Evolutionary conservation across 257 asterid genomes (phyloP).

Genomic region (Fraxinus anomala): DNA sequence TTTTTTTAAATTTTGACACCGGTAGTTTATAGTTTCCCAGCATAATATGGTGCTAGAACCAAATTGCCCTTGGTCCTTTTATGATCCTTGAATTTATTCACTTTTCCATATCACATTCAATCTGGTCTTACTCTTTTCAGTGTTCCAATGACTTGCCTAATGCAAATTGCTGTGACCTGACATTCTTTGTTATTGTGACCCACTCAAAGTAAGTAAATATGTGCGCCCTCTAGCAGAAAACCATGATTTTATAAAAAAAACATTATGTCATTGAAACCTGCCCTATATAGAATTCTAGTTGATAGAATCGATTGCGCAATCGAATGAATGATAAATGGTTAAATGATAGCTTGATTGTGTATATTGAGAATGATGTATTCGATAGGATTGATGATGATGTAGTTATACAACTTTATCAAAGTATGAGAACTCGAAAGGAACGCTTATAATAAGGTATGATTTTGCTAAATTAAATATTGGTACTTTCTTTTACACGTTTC

Average conservation of each 20-base stretch:
- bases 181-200: not conserved
- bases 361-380: no score
- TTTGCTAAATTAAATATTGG: no score
- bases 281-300: not conserved
- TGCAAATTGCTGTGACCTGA: not conserved
- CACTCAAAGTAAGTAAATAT: not conserved
- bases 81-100: not conserved
- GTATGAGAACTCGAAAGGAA: no score
- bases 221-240: not conserved
- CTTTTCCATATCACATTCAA: constrained; percentile 2
- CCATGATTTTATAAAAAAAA: not conserved
- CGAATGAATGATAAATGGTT: no score
- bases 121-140: constrained; percentile 8
- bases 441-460: no score
- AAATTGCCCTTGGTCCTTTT: not conserved
- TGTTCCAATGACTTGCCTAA: not conserved
- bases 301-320: not conserved
- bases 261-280: not conserved
- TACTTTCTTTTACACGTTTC: no score
- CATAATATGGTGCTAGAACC: not conserved
- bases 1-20: no score
- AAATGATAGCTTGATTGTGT: no score
- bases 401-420: no score
- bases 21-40: no score
- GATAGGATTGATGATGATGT: no score